Evolutionary conservation across 805 yeast genomes (phyloP).

Genomic region (Ogataea parapolymorpha): DNA sequence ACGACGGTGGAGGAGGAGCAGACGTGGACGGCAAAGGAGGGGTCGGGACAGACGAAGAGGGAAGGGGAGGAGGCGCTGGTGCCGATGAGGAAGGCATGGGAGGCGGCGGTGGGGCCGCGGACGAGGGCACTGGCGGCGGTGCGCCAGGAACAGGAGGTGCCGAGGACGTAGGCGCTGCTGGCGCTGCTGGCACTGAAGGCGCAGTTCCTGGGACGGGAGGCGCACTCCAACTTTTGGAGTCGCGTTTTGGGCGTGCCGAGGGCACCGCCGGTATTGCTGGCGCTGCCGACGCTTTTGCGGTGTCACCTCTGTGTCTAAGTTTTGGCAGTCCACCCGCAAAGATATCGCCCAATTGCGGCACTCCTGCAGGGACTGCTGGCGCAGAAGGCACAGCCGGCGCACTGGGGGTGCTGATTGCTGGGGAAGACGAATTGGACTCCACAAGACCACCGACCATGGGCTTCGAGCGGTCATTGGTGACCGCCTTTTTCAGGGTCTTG

Average conservation of each 20-base stretch:
- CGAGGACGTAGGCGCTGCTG: slow-evolving; percentile 23
- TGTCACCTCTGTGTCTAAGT: slow-evolving; percentile 45
- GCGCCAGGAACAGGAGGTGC: slow-evolving; percentile 22
- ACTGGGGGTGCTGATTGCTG: slow-evolving; percentile 17
- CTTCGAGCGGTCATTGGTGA: slow-evolving; percentile 64
- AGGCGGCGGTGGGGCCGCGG: slow-evolving; percentile 17
- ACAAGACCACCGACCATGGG: slow-evolving; percentile 46
- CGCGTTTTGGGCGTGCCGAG: slow-evolving; percentile 12
- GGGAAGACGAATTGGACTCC: slow-evolving; percentile 15
- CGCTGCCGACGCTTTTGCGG: slow-evolving; percentile 19
- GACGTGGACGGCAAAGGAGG: slow-evolving; percentile 15
- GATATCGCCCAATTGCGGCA: slow-evolving; percentile 59
- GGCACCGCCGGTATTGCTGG: not conserved
- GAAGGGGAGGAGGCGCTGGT: slow-evolving; percentile 20
- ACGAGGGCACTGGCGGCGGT: slow-evolving; percentile 17
- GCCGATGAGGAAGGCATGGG: slow-evolving; percentile 16
- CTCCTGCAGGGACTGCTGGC: slow-evolving; percentile 31
- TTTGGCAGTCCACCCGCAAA: slow-evolving; percentile 83
- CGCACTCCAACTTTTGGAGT: slow-evolving; percentile 15
- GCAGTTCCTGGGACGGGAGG: not conserved
- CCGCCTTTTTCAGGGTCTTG: slow-evolving; percentile 52
- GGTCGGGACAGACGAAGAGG: slow-evolving; percentile 14
- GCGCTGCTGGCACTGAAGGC: slow-evolving; percentile 14
- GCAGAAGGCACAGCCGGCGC: slow-evolving; percentile 11
- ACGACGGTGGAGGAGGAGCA: slow-evolving; percentile 15